Base-by-base conservation (phyloP, 2,329 filamentous ascomycete genomes). In the Claviceps pusilla region DNA sequence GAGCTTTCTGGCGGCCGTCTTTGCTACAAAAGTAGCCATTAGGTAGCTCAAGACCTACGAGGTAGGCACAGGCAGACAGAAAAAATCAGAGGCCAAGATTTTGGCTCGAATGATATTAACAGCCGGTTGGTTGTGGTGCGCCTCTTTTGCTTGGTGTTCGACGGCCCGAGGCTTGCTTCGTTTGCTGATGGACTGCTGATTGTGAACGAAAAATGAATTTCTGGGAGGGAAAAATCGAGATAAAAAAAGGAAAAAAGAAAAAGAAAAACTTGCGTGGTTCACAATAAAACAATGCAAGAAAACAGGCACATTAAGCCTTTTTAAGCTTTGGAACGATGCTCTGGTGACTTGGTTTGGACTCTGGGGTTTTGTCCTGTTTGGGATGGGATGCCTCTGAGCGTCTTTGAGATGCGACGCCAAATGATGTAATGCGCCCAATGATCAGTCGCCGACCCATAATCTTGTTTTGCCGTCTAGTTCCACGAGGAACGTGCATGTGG, bases 1-100 rank as follows among this genome's bases (percentile, higher is more conserved):
- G 42, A 83, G 73, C 65, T 72, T 79, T 63, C 77, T 78, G 58
- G 72, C 73, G 47, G 82, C 70, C 55, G 75, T 69, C 64, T 81
- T 82, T 56, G 75, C 71, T 33, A 79, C 63, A 37, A 76, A 62
- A 37, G 70, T 70, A 42, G 78, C 69, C 80, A 83, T 83, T 42
- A 10, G n/a, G 11, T 24, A 19, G 5, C 29, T 48, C 3, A 11
- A 14, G 10, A 14, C 12, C 45, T 14, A 16, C 3, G 6, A 16
- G 24, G 24, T 12, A 46, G 45, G 14, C 28, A 31, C 3, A 48
- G 29, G 46, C 7, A 19, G 16, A 4, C 14, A 16, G n/a, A 37
- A 4, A n/a, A 16, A 3, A 31, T 45, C 3, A 24, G 41, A 39
- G 16, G 16, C 12, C 24, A 29, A 46, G 19, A 14, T 12, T 37